These are phyloP conservation scores for Blastomyces parvus DNA, from an alignment of 2,329 filamentous ascomycete genomes.

Conservation along the genomic window DNA sequence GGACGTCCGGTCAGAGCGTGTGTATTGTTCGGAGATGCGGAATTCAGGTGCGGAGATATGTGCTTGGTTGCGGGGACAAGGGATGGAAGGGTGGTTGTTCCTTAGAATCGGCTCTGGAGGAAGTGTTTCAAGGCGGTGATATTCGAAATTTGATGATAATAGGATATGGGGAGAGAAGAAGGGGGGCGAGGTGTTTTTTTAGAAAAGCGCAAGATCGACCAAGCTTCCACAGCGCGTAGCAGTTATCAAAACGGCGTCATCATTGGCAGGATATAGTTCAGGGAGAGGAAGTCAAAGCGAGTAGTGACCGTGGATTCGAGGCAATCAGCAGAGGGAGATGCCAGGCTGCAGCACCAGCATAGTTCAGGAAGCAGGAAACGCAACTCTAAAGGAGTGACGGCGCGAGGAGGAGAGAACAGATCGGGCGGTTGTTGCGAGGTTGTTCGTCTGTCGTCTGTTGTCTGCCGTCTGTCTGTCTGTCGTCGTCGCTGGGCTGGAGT, in stretches of 20 bases:
- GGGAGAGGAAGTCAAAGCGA: not conserved
- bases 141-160: no score
- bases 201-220: no score
- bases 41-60: not conserved
- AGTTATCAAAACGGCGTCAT: not conserved
- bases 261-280: not conserved
- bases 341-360: not conserved
- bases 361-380: not conserved
- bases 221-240: no score
- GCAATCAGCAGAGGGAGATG: not conserved
- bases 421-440: not conserved
- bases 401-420: not conserved
- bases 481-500: no score
- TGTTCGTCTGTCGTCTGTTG: no score
- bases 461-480: no score
- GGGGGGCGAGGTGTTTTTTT: no score
- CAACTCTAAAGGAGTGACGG: not conserved
- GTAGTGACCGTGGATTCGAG: not conserved
- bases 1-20: not conserved
- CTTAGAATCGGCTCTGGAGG: no score
- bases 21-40: not conserved
- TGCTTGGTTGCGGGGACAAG: not conserved
- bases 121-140: no score
- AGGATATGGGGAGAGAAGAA: not conserved
- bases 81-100: no score